Evolutionary conservation across 75 land plant genomes (phyloP), one percentile per base, ranked within the genome.

Genomic region (Selaginella moellendorffii): DNA sequence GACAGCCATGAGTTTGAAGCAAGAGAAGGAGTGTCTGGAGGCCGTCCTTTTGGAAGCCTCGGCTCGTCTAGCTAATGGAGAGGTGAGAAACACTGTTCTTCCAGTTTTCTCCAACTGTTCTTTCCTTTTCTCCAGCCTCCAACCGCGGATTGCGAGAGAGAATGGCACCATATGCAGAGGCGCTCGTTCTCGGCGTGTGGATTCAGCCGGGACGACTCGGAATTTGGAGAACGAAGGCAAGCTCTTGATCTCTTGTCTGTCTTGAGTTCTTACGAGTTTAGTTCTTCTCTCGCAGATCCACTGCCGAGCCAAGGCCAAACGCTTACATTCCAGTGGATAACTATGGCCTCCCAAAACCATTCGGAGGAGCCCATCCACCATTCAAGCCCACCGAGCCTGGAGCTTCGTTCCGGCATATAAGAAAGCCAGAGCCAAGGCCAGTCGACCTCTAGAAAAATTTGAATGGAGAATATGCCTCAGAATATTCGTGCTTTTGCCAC

Each of bases 11-110:
- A 64, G 66, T 19, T 27, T 69, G 2, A 69, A 74, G 18, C 64
- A 74, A 69, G 76, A 74, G 12, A 68, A 29, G 61, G 72, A 63
- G 24, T 36, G 22, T 9, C 26, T 63, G 29, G 61, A 52, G 27
- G 2, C 25, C 25, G 29, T 51, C 12, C 51, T 74, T 30, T 64
- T 63, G 14, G 52, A 74, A n/a, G 76, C 76, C 30, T 2, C 21
- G 17, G 9, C 9, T 56, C 59, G 59, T 19, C n/a, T 56, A 56
- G 59, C 59, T 56, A 21, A 19, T 56, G 59, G 59, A 56, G 25
- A 56, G 59, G 59, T 56, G n/a, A 2, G n/a, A 36, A 5, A 36
- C 46, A 36, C 46, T 5, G 14, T 5, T 5, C 46, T 14, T 5
- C 14, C 10, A 5, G 5, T 36, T 36, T 5, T 36, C 14, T 36